A percentile compares a stretch with the other conserved stretches of the same genome.
phyloP scores from a whole-genome alignment of 2,329 filamentous ascomycete species.

The Coniochaeta sp. region DNA sequence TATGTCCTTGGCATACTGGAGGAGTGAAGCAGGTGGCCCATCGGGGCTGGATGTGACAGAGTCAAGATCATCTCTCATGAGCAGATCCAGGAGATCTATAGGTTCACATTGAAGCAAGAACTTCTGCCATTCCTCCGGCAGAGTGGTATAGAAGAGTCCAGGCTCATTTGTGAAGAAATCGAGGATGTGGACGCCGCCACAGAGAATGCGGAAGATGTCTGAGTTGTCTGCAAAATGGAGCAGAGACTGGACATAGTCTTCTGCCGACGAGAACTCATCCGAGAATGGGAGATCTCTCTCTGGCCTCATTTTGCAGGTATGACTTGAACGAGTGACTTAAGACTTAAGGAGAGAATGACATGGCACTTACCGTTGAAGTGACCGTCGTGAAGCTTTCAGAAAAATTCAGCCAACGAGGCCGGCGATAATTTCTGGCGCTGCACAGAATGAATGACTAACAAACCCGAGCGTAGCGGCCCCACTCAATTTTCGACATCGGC shows the following conservation, averaged over 20 bases:
- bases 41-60: conserved; percentile 12
- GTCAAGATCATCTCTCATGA: conserved; percentile 70
- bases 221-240: conserved; percentile 69
- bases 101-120: conserved; percentile 68
- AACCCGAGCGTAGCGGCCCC: too few relatives aligned
- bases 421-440: conserved; percentile 1
- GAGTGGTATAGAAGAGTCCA: conserved; percentile 68
- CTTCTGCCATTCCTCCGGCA: conserved; percentile 73
- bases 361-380: conserved; percentile 1
- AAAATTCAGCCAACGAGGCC: background rate
- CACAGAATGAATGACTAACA: background rate
- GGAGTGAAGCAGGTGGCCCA: conserved; percentile 46
- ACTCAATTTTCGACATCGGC: background rate
- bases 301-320: conserved; percentile 34
- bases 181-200: conserved; percentile 91
- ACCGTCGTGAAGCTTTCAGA: background rate
- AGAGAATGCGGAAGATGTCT: conserved; percentile 76
- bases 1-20: conserved; percentile 66
- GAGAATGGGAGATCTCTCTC: conserved; percentile 58
- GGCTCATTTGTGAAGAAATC: conserved; percentile 89
- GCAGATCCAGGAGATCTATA: conserved; percentile 69
- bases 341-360: background rate
- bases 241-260: conserved; percentile 73
- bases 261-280: conserved; percentile 59
- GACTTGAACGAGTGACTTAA: background rate